Base-by-base conservation (phyloP, 1,284 basidiomycete species). In the Cutaneotrichosporon curvatum region DNA sequence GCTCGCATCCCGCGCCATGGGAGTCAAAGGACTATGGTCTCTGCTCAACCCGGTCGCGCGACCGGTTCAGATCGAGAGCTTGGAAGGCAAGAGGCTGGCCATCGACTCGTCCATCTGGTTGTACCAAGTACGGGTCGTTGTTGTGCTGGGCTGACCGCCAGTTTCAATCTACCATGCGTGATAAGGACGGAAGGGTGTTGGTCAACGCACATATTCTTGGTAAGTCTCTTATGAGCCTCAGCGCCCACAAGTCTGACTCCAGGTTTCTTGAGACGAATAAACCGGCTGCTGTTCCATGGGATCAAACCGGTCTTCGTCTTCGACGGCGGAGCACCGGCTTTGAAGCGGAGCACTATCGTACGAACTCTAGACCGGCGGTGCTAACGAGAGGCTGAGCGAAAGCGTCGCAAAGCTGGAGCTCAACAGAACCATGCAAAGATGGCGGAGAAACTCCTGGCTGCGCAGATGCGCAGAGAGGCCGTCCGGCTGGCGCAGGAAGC, bases 61-160 rank as follows among this genome's bases (percentile, higher is more conserved):
- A 57, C 85, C 91, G 46, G 84, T 91, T 50, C 79, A 87, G 88
- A 76, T 95, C 45, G 91, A 96, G 72, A 89, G 85, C 1, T 79
- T 92, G 68, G 89, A 91, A 62, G 87, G 88, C 21, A 91, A 90
- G 67, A 75, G 81, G 4, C 80, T 96, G 73, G 91, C 91, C 0
- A 97, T 99, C 56, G 95, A 99, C 73, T 96, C 91, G 3, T 96
- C 90, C 56, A 96, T 99, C 58, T 99, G 95, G 95, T 84, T 99
- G 51, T 98, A 99, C 46, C 72, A 73, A 51, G 71, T 71, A 21
- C 32, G 62, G 18, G 7, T 25, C 3, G 4, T 10, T 28, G 14
- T 14, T 11, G 10, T 6, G 8, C n/a, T 23, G 8, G 22, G 30
- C 35, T 51, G 18, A 48, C 18, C 0, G n/a, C 16, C 85, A 96